Evolutionary conservation across 805 yeast genomes (phyloP), one percentile per base, ranked within the genome.

Genomic region (Candida rishiriensis): DNA sequence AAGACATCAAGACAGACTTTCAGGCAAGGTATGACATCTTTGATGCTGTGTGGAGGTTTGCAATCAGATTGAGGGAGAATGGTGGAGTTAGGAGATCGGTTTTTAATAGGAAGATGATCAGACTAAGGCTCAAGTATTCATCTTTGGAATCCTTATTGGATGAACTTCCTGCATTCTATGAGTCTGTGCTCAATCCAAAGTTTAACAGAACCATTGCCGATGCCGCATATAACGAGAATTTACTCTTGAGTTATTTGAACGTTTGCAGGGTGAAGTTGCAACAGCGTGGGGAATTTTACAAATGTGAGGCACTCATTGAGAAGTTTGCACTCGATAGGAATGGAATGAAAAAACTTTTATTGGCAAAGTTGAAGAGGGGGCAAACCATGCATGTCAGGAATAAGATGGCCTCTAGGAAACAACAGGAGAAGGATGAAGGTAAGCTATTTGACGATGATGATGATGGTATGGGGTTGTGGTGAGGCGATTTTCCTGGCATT

Each of bases 391-490:
- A 54, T 43, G 42, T 57, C 43, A 52, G 46, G 31, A 42, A 33
- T 39, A 47, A 47, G 48, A 32, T 44, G 17, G 32, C 50, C 42
- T 31, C 43, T 26, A 17, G 36, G 17, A 48, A 44, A 48, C 38
- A 21, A 8, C 38, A 43, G 30, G 34, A 45, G 32, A 39, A 42
- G 33, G 40, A 48, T 16, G 32, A 39, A 14, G 40, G 37, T 29
- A 44, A 52, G 47, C 33, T 44, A 21, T 33, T 38, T 29, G 48
- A 51, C 15, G 65, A 62, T 42, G 66, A 61, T 34, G 62, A 62
- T 39, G 63, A 56, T 42, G 52, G 48, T 18, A 34, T 53, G 40
- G 57, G 58, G 15, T 42, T 61, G n/a, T 62, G 63, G 62, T 58
- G 38, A 46, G 13, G 8, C 14, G 28, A 11, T 3, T 15, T 14